Percentiles rank a stretch among this genome's conserved stretches.
Conservation (phyloP, 805 yeast species). For the Priceomyces carsonii region DNA sequence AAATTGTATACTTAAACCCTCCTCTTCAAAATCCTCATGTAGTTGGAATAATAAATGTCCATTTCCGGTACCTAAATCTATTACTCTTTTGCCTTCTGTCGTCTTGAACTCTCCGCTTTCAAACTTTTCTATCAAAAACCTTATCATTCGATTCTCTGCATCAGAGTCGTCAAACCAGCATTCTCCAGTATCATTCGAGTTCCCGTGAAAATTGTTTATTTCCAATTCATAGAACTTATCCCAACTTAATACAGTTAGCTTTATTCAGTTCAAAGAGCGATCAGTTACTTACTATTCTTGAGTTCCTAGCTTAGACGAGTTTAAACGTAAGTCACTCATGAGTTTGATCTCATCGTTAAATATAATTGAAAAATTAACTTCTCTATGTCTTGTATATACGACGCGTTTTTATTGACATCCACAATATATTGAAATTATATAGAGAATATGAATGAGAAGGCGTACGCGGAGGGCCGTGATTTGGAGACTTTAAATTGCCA, state of each 20-base stretch:
- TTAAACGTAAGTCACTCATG: slow-evolving; percentile 44
- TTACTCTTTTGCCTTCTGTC: slow-evolving; percentile 38
- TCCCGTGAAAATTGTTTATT: slow-evolving; percentile 64
- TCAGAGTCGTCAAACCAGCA: slow-evolving; percentile 96
- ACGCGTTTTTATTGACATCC: too few species aligned
- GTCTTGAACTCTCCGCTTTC: slow-evolving; percentile 27
- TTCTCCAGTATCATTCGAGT: slow-evolving; percentile 88
- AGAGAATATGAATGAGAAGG: background rate
- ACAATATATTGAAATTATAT: too few species aligned
- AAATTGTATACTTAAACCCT: slow-evolving; percentile 43
- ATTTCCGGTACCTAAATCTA: slow-evolving; percentile 95
- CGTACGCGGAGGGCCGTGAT: background rate
- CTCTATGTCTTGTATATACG: too few species aligned
- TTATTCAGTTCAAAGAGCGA: background rate
- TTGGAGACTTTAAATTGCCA: too few species aligned
- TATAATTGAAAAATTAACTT: too few species aligned
- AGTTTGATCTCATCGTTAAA: background rate
- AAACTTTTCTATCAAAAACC: slow-evolving; percentile 58
- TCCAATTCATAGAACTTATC: slow-evolving; percentile 81
- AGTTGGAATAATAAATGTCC: slow-evolving; percentile 83
- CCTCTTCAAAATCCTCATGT: slow-evolving; percentile 58
- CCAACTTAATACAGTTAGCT: slow-evolving; percentile 55
- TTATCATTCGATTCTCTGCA: slow-evolving; percentile 84
- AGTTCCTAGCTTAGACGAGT: slow-evolving; percentile 84
- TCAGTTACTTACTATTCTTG: slow-evolving; percentile 59